Conservation (phyloP, 2,329 filamentous ascomycete genomes). For the Venturia carpophila region DNA sequence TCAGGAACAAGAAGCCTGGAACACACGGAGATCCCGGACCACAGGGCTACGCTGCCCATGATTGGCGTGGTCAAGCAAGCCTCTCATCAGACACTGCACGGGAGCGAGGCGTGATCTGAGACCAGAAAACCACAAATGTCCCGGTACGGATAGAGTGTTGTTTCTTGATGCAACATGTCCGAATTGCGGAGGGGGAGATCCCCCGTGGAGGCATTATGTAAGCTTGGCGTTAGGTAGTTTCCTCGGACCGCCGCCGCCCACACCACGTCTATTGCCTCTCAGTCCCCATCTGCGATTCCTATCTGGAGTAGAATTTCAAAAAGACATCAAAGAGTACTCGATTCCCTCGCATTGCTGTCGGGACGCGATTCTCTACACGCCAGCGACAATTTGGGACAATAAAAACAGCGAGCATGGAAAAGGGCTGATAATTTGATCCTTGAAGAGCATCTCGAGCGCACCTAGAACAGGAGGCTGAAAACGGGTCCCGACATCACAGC, state of each 20-base stretch:
- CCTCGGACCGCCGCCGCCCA: no score
- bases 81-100: not conserved
- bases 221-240: no score
- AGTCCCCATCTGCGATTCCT: not conserved
- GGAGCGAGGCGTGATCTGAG: slow-evolving; percentile 2
- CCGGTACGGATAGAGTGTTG: not conserved
- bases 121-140: not conserved
- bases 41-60: not conserved
- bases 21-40: slow-evolving; percentile 1
- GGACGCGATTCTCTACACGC: not conserved
- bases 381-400: not conserved
- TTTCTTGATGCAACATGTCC: not conserved
- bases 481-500: not conserved
- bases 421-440: not conserved
- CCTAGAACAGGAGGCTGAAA: not conserved
- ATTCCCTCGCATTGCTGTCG: not conserved
- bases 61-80: not conserved
- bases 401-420: not conserved
- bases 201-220: no score
- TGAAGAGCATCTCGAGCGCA: not conserved
- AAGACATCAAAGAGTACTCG: not conserved
- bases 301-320: no score
- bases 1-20: not conserved
- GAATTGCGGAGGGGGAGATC: no score
- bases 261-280: not conserved